Conservation (phyloP, 345 rosid genomes). For the Melaleuca quinquenervia region DNA sequence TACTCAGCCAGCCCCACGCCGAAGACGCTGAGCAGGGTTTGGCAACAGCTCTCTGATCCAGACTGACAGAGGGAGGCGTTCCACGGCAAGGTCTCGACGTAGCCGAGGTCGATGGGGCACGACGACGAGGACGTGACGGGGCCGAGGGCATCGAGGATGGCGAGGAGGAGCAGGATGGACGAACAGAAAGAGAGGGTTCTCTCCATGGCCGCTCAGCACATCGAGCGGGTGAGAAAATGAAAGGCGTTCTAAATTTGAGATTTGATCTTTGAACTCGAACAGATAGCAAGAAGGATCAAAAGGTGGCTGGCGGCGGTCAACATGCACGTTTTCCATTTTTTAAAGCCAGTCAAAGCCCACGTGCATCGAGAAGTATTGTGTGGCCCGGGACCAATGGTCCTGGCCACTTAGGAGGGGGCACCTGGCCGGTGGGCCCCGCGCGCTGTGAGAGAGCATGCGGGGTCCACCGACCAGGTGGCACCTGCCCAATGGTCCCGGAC, state of each 20-base stretch:
- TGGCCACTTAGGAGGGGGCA: no score
- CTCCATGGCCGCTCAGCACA: neutral
- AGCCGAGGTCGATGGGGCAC: conserved; percentile 45
- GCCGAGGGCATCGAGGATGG: neutral
- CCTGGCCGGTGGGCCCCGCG: no score
- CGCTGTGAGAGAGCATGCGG: no score
- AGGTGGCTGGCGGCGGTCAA: neutral
- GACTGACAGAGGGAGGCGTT: conserved; percentile 23
- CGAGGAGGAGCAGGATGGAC: conserved; percentile 5
- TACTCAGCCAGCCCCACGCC: conserved; percentile 44
- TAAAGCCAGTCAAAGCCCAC: neutral
- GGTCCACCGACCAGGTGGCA: no score
- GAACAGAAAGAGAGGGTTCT: neutral
- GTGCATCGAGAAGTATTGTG: no score
- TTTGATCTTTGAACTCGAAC: neutral
- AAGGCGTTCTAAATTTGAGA: neutral
- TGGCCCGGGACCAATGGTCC: no score
- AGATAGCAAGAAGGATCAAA: neutral
- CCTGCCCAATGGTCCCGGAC: no score
- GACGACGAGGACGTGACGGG: conserved; percentile 23
- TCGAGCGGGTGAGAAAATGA: neutral
- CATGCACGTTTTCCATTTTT: neutral
- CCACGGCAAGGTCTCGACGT: conserved; percentile 49
- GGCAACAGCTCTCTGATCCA: conserved; percentile 25
- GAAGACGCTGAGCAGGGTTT: conserved; percentile 32